A percentile compares a stretch with the other conserved stretches of the same genome.
These are phyloP conservation scores for Dactylella cylindrospora DNA, from an alignment of 2,329 filamentous ascomycete genomes.

Conservation along the genomic window DNA sequence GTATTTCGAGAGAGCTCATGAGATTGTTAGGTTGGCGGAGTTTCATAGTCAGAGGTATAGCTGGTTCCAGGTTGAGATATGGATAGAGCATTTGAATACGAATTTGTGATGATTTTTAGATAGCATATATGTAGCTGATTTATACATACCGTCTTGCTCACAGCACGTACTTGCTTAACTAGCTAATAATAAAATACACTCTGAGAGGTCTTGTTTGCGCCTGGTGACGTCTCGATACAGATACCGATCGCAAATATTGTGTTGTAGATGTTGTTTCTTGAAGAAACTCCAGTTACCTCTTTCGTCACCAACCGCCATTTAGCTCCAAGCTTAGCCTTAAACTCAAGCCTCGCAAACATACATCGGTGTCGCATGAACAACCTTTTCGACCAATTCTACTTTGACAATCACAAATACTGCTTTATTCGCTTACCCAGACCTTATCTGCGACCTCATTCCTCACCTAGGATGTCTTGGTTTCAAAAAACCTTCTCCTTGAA, in stretches of 20 bases:
- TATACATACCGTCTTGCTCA: too few relatives aligned
- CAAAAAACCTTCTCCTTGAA: constrained; percentile 85
- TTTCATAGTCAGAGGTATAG: constrained; percentile 4
- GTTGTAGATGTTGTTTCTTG: not conserved
- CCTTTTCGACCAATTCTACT: not conserved
- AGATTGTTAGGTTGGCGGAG: constrained; percentile 7
- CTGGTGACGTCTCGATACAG: too few relatives aligned
- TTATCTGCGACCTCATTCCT: not conserved
- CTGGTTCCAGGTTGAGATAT: constrained; percentile 17
- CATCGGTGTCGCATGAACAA: constrained; percentile 4
- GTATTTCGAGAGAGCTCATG: constrained; percentile 15
- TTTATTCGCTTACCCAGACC: not conserved
- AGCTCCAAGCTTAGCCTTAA: not conserved
- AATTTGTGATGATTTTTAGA: constrained; percentile 21
- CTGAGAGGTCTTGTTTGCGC: too few relatives aligned
- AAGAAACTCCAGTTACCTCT: not conserved
- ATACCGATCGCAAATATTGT: not conserved
- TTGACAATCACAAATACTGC: constrained; percentile 9
- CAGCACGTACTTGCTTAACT: too few relatives aligned
- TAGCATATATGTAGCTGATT: too few relatives aligned
- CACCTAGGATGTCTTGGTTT: constrained; percentile 66
- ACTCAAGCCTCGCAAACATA: not conserved
- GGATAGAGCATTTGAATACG: constrained; percentile 15
- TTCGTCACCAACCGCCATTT: not conserved
- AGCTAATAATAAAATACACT: too few relatives aligned